Conservation (phyloP, 2,329 filamentous ascomycete species). For the Phoma sp. region DNA sequence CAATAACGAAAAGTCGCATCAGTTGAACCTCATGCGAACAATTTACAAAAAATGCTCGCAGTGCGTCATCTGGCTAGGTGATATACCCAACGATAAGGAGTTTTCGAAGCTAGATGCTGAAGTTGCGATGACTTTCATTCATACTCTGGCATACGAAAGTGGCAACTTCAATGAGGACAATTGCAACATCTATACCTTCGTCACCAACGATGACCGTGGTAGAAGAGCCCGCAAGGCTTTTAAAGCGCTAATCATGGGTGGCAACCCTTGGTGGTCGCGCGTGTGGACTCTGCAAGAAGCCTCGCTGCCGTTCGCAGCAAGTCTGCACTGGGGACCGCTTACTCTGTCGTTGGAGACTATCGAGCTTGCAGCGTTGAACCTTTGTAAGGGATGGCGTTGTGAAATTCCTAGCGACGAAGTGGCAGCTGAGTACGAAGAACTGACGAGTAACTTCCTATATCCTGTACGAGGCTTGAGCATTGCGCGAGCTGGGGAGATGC, state of each 20-base stretch:
- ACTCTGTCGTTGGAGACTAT: conserved; percentile 10
- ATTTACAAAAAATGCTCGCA: conserved; percentile 30
- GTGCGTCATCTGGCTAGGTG: conserved; percentile 36
- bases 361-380: conserved; percentile 2
- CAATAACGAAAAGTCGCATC: conserved; percentile 26
- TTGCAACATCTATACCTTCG: conserved; percentile 9
- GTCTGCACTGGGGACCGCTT: conserved; percentile 20
- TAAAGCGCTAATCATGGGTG: conserved; percentile 21
- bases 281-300: conserved; percentile 31
- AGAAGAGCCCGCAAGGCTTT: conserved; percentile 18
- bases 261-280: conserved; percentile 28
- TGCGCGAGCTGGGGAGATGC: conserved; percentile 7
- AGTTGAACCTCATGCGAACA: conserved; percentile 35
- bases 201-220: conserved; percentile 6
- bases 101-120: conserved; percentile 5
- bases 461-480: conserved; percentile 22
- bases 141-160: conserved; percentile 3
- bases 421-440: conserved; percentile 12
- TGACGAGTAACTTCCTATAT: conserved; percentile 22
- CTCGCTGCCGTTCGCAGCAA: conserved; percentile 16
- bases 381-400: conserved; percentile 3
- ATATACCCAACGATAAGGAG: conserved; percentile 10
- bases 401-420: too few species aligned
- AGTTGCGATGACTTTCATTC: conserved; percentile 24
- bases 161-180: not conserved